A percentile compares a stretch with the other conserved stretches of the same genome.
These are phyloP conservation scores for Pythium coloratum DNA, from an alignment of 352 stramenopile genomes.

Conservation along the genomic window DNA sequence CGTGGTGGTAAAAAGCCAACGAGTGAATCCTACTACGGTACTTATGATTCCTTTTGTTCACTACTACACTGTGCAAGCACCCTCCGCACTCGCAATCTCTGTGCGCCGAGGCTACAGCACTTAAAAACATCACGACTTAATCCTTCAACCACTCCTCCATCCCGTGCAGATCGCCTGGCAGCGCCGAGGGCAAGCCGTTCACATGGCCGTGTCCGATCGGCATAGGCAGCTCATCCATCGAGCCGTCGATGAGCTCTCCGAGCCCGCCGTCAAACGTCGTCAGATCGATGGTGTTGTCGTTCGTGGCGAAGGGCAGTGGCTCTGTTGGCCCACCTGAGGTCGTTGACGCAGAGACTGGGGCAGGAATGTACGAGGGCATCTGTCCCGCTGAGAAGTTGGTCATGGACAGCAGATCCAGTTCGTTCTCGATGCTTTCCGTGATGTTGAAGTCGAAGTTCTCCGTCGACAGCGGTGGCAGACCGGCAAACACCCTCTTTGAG, in stretches of 20 bases:
- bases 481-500: conserved; percentile 62
- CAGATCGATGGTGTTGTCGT: conserved; percentile 26
- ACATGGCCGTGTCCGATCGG: conserved; percentile 62
- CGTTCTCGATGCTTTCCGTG: conserved; percentile 80
- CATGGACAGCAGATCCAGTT: conserved; percentile 77
- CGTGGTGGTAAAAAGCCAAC: neutral
- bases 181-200: conserved; percentile 41
- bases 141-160: conserved; percentile 84
- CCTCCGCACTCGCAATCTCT: neutral
- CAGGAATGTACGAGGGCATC: conserved; percentile 20
- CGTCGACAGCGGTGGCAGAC: conserved; percentile 56
- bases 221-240: conserved; percentile 61
- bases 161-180: conserved; percentile 69
- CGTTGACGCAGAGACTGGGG: conserved; percentile 14
- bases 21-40: conserved; percentile 3
- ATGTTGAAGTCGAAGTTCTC: conserved; percentile 75
- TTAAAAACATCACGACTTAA: conserved; percentile 36
- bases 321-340: conserved; percentile 23
- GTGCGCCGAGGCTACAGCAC: neutral
- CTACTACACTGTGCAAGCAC: neutral
- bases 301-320: conserved; percentile 42
- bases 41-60: conserved; percentile 10
- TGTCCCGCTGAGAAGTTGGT: conserved; percentile 43
- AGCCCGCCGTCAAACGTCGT: conserved; percentile 46
- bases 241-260: conserved; percentile 52